Percentiles rank a stretch among this genome's conserved stretches.
Conservation (phyloP, 2,329 filamentous ascomycete species). For the Triangularia verruculosa region DNA sequence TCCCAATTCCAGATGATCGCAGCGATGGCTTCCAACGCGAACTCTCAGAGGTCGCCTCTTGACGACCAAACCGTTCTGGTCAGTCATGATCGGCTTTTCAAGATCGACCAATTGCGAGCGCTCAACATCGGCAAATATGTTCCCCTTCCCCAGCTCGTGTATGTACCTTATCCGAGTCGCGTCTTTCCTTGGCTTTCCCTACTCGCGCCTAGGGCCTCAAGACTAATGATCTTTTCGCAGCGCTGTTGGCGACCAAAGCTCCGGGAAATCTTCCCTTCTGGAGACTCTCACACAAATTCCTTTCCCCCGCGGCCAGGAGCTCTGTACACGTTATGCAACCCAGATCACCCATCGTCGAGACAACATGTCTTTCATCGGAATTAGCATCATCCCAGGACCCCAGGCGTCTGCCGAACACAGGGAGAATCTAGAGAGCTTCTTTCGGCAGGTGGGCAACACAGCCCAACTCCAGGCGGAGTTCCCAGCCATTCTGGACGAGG, state of each 20-base stretch:
- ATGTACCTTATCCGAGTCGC: background rate
- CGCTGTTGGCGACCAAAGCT: constrained; percentile 81
- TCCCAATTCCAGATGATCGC: background rate
- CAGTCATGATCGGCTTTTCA: background rate
- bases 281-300: constrained; percentile 58
- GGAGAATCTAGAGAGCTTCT: constrained; percentile 21
- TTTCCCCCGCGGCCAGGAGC: constrained; percentile 43
- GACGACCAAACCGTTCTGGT: background rate
- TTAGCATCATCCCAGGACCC: constrained; percentile 42
- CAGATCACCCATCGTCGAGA: constrained; percentile 46
- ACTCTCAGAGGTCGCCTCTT: background rate
- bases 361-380: constrained; percentile 31
- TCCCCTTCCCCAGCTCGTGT: constrained; percentile 56
- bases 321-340: constrained; percentile 50
- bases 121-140: constrained; percentile 9
- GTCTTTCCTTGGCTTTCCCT: background rate
- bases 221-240: background rate
- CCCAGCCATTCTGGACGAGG: constrained; percentile 40
- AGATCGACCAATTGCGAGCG: background rate
- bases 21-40: background rate
- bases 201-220: background rate
- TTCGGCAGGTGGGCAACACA: constrained; percentile 31
- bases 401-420: constrained; percentile 24
- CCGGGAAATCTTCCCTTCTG: constrained; percentile 80
- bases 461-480: constrained; percentile 30